These are phyloP conservation scores for Dioscorea zingiberensis DNA, from an alignment of 106 monocot species.

Conservation along the genomic window DNA sequence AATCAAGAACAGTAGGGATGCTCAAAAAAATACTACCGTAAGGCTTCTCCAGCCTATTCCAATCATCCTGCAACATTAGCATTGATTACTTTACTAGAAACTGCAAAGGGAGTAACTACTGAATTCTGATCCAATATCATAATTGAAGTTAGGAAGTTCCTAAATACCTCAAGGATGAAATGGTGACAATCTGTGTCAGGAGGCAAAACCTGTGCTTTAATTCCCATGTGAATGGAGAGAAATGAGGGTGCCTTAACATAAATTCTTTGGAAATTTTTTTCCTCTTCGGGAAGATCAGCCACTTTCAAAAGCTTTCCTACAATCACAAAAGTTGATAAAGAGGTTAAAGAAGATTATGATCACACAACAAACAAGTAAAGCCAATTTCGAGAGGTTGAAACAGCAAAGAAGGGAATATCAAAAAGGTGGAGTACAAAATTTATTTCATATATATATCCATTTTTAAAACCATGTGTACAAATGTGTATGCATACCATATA, in stretches of 20 bases:
- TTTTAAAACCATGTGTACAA: too few species aligned
- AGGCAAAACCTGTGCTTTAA: conserved; percentile 70
- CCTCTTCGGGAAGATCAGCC: conserved; percentile 75
- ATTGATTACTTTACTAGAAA: neutral
- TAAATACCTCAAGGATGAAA: conserved; percentile 89
- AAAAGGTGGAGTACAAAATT: too few species aligned
- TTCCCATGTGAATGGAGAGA: conserved; percentile 97
- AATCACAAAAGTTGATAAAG: neutral
- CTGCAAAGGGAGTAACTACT: neutral
- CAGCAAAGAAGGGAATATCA: neutral
- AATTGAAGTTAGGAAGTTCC: neutral
- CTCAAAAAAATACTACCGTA: conserved; percentile 99
- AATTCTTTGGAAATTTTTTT: conserved; percentile 80
- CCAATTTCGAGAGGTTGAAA: neutral
- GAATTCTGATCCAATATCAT: too few species aligned
- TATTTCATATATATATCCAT: too few species aligned
- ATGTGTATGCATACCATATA: too few species aligned
- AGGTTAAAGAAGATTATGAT: neutral
- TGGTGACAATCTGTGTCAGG: conserved; percentile 95
- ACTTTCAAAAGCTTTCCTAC: conserved; percentile 78
- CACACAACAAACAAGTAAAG: too few species aligned
- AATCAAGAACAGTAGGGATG: conserved; percentile 94
- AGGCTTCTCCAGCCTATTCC: conserved; percentile 73
- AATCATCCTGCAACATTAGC: conserved; percentile 57
- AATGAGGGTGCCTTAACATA: conserved; percentile 97